phyloP scores from a whole-genome alignment of 2,329 filamentous ascomycete genomes.

The Arthrocladium fulminans region DNA sequence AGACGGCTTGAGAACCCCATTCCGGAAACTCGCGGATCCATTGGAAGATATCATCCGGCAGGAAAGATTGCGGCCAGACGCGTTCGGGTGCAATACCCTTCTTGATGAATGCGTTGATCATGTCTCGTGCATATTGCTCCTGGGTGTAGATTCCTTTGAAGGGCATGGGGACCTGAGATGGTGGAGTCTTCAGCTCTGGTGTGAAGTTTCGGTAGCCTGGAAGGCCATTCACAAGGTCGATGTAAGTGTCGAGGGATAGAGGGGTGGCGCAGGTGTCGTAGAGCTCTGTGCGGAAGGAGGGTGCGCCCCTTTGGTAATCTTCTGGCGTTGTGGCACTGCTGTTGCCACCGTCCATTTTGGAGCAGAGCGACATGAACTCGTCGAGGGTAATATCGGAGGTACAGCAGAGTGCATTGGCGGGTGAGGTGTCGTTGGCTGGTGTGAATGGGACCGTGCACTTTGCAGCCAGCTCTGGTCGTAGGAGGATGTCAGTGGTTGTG shows the following conservation, averaged over 20 bases:
- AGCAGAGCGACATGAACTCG: conserved; percentile 60
- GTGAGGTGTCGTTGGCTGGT: conserved; percentile 43
- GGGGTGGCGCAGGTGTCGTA: conserved; percentile 47
- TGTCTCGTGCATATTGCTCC: conserved; percentile 54
- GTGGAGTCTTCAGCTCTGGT: conserved; percentile 58
- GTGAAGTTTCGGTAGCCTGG: conserved; percentile 51
- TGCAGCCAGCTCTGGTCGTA: conserved; percentile 51
- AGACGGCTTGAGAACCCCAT: conserved; percentile 54
- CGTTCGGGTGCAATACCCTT: conserved; percentile 45
- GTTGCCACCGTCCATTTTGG: conserved; percentile 61
- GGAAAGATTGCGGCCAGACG: conserved; percentile 58
- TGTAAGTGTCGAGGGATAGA: conserved; percentile 54
- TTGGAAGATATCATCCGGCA: conserved; percentile 55
- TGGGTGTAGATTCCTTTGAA: conserved; percentile 58
- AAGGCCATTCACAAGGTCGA: conserved; percentile 48
- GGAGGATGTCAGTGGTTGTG: conserved; percentile 59
- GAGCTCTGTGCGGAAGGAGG: conserved; percentile 27
- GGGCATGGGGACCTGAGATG: conserved; percentile 56
- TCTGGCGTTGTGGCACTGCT: conserved; percentile 45
- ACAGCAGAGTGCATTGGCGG: conserved; percentile 58
- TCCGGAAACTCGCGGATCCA: conserved; percentile 55
- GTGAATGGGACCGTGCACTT: conserved; percentile 57
- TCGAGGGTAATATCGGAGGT: conserved; percentile 60
- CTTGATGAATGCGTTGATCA: conserved; percentile 52
- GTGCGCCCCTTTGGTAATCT: conserved; percentile 52